Evolutionary conservation across 306 rosid genomes (phyloP).

Genomic region (Heteromeles arbutifolia): DNA sequence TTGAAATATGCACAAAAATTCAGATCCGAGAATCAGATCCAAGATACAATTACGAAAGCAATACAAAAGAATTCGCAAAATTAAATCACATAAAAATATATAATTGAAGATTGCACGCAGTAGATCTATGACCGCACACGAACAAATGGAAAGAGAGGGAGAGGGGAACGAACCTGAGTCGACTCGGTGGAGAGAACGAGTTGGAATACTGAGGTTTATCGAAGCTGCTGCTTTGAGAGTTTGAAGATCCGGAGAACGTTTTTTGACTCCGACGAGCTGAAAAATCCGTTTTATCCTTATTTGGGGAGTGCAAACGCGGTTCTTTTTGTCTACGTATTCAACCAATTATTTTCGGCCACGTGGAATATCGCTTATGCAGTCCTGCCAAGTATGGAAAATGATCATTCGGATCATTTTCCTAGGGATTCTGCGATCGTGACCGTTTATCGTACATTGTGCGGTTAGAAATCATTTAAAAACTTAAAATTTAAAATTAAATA

Average conservation of each 20-base stretch:
- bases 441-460: too few relatives aligned
- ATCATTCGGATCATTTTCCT: too few relatives aligned
- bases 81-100: background rate
- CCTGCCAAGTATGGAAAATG: background rate
- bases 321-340: background rate
- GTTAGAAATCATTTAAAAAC: too few relatives aligned
- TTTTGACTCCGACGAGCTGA: background rate
- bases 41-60: background rate
- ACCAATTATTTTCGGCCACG: constrained; percentile 19
- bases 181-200: background rate
- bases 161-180: constrained; percentile 18
- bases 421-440: too few relatives aligned
- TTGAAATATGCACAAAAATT: background rate
- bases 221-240: background rate
- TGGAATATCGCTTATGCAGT: background rate
- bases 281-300: background rate
- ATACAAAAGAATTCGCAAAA: background rate
- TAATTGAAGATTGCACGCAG: background rate
- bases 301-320: background rate
- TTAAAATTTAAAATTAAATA: too few relatives aligned
- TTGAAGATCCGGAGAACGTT: background rate
- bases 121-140: constrained; percentile 1
- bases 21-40: constrained; percentile 2
- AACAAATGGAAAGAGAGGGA: background rate
- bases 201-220: background rate